These are phyloP conservation scores for Nannochloropsis oceanica DNA, from an alignment of 108 stramenopile genomes.

Conservation along the genomic window DNA sequence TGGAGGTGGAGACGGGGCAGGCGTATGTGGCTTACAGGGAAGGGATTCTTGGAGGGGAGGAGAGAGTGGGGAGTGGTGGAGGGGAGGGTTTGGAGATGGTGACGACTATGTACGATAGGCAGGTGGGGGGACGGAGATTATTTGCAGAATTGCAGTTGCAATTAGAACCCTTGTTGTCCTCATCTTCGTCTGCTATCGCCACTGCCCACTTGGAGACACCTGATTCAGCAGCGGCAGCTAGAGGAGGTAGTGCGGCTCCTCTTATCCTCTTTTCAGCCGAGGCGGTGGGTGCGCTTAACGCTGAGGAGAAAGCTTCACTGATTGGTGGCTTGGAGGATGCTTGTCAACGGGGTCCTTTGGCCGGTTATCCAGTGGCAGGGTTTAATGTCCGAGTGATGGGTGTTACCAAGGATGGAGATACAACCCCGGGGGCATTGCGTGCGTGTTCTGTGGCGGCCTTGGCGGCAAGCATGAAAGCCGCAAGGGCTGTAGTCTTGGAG, in stretches of 20 bases:
- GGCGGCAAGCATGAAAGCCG: not conserved
- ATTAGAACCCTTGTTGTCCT: not conserved
- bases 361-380: constrained; percentile 21
- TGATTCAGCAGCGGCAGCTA: not conserved
- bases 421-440: constrained; percentile 19
- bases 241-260: constrained; percentile 3
- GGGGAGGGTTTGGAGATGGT: not conserved
- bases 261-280: not conserved
- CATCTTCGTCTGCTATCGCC: no score
- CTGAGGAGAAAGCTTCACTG: not conserved
- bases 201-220: not conserved
- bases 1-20: constrained; percentile 16
- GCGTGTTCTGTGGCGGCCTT: constrained; percentile 14
- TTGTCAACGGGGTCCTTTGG: constrained; percentile 12
- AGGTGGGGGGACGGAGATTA: not conserved
- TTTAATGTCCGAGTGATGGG: not conserved
- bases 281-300: not conserved
- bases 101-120: not conserved
- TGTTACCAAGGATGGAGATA: constrained; percentile 4
- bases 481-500: constrained; percentile 12
- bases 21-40: constrained; percentile 23
- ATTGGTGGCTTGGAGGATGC: not conserved
- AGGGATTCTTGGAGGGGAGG: constrained; percentile 4
- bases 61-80: constrained; percentile 13
- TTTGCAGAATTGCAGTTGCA: not conserved